Evolutionary conservation across 148 eudicot species (phyloP).

Genomic region (Camellia sinensis): DNA sequence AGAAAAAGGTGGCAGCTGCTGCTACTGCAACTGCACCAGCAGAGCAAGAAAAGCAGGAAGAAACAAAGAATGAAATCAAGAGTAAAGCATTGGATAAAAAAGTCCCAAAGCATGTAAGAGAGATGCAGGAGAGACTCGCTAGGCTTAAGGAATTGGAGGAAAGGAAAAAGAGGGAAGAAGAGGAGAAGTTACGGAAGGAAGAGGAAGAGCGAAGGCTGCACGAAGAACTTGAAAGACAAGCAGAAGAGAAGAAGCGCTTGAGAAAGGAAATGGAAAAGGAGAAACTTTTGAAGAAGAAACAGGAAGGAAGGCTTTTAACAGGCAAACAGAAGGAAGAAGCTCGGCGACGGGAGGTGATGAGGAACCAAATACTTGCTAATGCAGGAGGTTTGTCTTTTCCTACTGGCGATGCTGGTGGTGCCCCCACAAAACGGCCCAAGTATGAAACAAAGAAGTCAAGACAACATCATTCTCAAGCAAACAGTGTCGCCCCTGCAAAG

Average conservation of each 20-base stretch:
- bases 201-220: slow-evolving; percentile 73
- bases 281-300: slow-evolving; percentile 68
- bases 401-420: slow-evolving; percentile 41
- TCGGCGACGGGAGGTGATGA: slow-evolving; percentile 74
- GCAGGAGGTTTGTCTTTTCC: slow-evolving; percentile 44
- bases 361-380: slow-evolving; percentile 64
- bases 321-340: slow-evolving; percentile 92
- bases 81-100: slow-evolving; percentile 65
- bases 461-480: slow-evolving; percentile 45
- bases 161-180: slow-evolving; percentile 72
- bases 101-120: slow-evolving; percentile 77
- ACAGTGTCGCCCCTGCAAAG: slow-evolving; percentile 39
- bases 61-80: slow-evolving; percentile 46
- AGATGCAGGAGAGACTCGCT: slow-evolving; percentile 89
- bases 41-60: slow-evolving; percentile 47
- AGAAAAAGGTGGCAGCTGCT: slow-evolving; percentile 49
- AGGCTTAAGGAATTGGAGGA: slow-evolving; percentile 74
- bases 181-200: slow-evolving; percentile 74
- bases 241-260: slow-evolving; percentile 71
- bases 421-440: slow-evolving; percentile 62
- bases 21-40: slow-evolving; percentile 41
- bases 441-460: slow-evolving; percentile 71
- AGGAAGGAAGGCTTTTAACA: slow-evolving; percentile 67
- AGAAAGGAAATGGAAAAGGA: slow-evolving; percentile 87
- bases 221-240: slow-evolving; percentile 71